Evolutionary conservation across 139 green algal genomes (phyloP).

Genomic region (Chlorella sorokiniana): DNA sequence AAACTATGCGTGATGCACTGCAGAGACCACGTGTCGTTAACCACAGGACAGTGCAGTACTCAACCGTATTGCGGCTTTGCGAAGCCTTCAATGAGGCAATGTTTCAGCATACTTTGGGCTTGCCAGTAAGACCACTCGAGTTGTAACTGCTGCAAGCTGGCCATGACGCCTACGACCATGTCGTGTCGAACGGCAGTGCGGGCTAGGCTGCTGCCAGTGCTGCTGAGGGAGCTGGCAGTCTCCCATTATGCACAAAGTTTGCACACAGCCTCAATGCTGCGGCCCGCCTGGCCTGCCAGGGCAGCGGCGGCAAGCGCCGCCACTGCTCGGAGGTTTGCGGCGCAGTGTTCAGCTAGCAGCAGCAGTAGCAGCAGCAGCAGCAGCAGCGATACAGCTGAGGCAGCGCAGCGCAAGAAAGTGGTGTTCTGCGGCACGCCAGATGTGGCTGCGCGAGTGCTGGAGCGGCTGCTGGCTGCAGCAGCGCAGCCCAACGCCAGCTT

Average conservation of each 20-base stretch:
- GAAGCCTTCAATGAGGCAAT: not conserved
- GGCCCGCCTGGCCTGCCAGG: too few species aligned
- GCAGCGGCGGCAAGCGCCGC: not conserved
- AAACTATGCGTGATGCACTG: not conserved
- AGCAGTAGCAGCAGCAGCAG: not conserved
- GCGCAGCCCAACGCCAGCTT: slow-evolving; percentile 53
- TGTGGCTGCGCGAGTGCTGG: slow-evolving; percentile 77
- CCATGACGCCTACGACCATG: too few species aligned
- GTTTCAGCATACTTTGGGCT: too few species aligned
- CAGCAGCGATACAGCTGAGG: not conserved
- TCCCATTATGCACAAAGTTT: too few species aligned
- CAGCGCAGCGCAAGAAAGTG: slow-evolving; percentile 39
- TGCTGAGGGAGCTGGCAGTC: too few species aligned
- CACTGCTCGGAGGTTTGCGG: not conserved
- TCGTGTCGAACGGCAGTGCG: too few species aligned
- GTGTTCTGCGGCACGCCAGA: slow-evolving; percentile 88
- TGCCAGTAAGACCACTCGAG: too few species aligned
- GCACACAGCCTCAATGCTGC: not conserved
- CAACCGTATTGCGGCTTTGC: not conserved
- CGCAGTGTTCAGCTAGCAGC: not conserved
- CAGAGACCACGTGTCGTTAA: too few species aligned
- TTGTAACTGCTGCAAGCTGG: too few species aligned
- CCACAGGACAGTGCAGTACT: too few species aligned
- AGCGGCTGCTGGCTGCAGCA: slow-evolving; percentile 66
- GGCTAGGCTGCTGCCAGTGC: too few species aligned